phyloP scores from a whole-genome alignment of 768 basidiomycete genomes.

The Hemileccinum impolitum region DNA sequence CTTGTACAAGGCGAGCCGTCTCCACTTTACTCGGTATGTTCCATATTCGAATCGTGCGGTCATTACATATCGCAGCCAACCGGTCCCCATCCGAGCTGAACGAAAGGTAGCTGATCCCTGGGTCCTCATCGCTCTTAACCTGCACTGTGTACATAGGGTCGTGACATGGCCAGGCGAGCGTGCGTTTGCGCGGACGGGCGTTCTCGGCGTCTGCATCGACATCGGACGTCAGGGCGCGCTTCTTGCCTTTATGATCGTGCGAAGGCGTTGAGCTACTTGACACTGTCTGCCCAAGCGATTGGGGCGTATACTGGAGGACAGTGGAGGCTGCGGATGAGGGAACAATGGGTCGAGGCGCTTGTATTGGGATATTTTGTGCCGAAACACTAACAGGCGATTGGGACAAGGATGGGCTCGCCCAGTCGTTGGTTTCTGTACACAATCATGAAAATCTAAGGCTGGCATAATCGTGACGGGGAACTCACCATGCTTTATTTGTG shows the following conservation, averaged over 20 bases:
- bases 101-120: conserved; percentile 45
- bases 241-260: conserved; percentile 33
- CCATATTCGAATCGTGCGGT: conserved; percentile 65
- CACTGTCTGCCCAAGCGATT: conserved; percentile 10
- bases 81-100: conserved; percentile 53
- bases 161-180: conserved; percentile 48
- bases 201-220: conserved; percentile 23
- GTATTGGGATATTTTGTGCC: conserved; percentile 23
- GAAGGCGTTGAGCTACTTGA: conserved; percentile 28
- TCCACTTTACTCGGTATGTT: conserved; percentile 45
- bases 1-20: conserved; percentile 54
- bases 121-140: conserved; percentile 46
- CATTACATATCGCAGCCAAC: conserved; percentile 59
- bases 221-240: conserved; percentile 34
- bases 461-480: neutral
- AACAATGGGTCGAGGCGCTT: conserved; percentile 27
- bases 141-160: conserved; percentile 34
- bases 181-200: conserved; percentile 33
- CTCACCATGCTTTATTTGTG: conserved; percentile 30
- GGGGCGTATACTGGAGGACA: conserved; percentile 28
- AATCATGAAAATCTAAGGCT: neutral
- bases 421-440: conserved; percentile 22
- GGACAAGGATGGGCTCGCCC: conserved; percentile 17
- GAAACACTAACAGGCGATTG: conserved; percentile 16
- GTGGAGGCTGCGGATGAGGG: conserved; percentile 33